A percentile compares a stretch with the other conserved stretches of the same genome.
These are phyloP conservation scores for Boletus smithii DNA, from an alignment of 1,284 basidiomycete species.

Conservation along the genomic window DNA sequence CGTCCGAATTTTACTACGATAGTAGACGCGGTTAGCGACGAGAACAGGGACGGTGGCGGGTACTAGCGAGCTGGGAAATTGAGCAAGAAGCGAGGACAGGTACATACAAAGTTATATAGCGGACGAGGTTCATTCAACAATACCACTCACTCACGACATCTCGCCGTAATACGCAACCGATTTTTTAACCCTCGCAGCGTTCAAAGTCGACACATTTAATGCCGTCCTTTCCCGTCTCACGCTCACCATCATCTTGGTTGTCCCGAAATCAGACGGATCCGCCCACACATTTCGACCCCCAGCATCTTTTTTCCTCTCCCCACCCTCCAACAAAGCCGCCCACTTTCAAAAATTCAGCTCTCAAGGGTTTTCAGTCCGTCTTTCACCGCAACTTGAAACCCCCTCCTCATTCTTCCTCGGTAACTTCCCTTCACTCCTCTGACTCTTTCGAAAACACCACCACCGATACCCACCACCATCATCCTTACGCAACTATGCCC, in stretches of 20 bases:
- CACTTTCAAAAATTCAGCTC: constrained; percentile 20
- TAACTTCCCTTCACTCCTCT: constrained; percentile 37
- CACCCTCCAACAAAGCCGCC: constrained; percentile 33
- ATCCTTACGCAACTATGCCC: constrained; percentile 52
- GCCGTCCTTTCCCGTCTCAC: constrained; percentile 12
- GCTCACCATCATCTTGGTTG: constrained; percentile 24
- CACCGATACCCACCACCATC: constrained; percentile 19
- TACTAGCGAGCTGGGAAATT: too few relatives aligned
- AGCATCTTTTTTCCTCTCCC: too few relatives aligned
- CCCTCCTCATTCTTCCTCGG: constrained; percentile 30
- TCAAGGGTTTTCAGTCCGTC: constrained; percentile 37
- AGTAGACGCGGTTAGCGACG: too few relatives aligned
- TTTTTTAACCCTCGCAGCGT: not conserved
- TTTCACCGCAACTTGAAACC: constrained; percentile 37
- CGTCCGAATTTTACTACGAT: too few relatives aligned
- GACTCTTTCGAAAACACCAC: constrained; percentile 27
- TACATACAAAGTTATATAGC: not conserved
- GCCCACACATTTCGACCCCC: too few relatives aligned
- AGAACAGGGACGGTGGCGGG: too few relatives aligned
- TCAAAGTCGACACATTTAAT: too few relatives aligned
- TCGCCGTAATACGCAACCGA: too few relatives aligned
- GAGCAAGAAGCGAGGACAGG: constrained; percentile 10
- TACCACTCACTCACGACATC: too few relatives aligned
- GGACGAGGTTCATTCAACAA: too few relatives aligned
- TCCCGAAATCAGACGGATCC: constrained; percentile 25